phyloP scores from a whole-genome alignment of 306 rosid genomes.

The Corylus avellana region DNA sequence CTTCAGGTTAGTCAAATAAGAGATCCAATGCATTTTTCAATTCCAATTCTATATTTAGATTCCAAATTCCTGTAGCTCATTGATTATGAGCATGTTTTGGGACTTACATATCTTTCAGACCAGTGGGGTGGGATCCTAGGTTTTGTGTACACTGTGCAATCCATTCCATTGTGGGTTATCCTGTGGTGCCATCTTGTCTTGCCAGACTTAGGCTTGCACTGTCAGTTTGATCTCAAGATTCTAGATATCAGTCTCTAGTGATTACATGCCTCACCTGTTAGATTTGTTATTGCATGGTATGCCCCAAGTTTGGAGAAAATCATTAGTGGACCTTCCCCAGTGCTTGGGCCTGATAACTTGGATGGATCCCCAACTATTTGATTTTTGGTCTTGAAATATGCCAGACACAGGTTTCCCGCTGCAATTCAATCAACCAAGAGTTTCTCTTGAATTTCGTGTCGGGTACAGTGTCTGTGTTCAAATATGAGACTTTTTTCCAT shows the following conservation, averaged over 20 bases:
- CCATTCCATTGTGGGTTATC: not conserved
- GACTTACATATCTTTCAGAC: not conserved
- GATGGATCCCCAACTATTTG: not conserved
- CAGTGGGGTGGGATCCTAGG: constrained; percentile 1
- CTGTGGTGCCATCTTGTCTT: not conserved
- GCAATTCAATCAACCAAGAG: not conserved
- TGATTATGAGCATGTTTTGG: not conserved
- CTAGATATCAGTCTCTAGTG: not conserved
- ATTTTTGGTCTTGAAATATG: constrained; percentile 7
- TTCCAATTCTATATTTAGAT: not conserved
- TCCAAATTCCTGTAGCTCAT: not conserved
- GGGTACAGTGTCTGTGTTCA: not conserved
- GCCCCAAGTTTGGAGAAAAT: constrained; percentile 1
- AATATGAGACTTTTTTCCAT: not conserved
- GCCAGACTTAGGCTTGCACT: not conserved
- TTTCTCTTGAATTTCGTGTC: not conserved
- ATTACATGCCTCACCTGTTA: not conserved
- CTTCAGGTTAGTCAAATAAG: not conserved
- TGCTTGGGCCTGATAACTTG: not conserved
- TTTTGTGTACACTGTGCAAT: not conserved
- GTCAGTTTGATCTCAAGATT: not conserved
- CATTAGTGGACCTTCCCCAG: not conserved
- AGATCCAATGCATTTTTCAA: not conserved
- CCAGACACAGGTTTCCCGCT: not conserved
- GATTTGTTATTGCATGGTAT: not conserved